These are phyloP conservation scores for Glaciozyma martinii DNA, from an alignment of 768 basidiomycete species.

Conservation along the genomic window DNA sequence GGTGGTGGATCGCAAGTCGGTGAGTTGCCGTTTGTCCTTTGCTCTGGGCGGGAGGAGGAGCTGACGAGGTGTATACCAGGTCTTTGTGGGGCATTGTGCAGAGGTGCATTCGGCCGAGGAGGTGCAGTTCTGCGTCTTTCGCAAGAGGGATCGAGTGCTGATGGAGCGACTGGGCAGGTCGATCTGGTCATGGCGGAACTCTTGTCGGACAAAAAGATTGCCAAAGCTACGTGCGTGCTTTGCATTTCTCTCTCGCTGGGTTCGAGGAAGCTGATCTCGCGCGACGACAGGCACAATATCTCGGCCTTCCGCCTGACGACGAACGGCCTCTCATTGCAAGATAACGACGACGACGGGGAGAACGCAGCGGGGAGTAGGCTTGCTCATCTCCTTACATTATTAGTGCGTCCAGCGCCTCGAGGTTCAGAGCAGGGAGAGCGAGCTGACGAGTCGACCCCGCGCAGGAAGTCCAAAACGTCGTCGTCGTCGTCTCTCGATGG, in stretches of 20 bases:
- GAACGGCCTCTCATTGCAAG: conserved; percentile 42
- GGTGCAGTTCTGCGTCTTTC: conserved; percentile 17
- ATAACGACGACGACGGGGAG: conserved; percentile 93
- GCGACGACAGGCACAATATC: conserved; percentile 55
- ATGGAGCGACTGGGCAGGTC: conserved; percentile 46
- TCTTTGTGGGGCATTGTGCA: conserved; percentile 38
- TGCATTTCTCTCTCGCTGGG: not conserved
- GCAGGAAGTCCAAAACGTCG: conserved; percentile 48
- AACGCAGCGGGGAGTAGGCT: conserved; percentile 82
- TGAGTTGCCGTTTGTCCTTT: conserved; percentile 26
- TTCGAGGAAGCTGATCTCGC: not conserved
- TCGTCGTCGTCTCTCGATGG: conserved; percentile 87
- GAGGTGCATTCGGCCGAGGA: conserved; percentile 28
- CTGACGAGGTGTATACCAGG: conserved; percentile 30
- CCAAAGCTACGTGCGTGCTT: conserved; percentile 41
- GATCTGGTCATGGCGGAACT: conserved; percentile 57
- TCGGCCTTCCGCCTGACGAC: conserved; percentile 10
- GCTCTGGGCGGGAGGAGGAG: not conserved
- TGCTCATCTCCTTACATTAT: conserved; percentile 79
- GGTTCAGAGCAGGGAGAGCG: not conserved
- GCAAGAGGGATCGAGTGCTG: conserved; percentile 12
- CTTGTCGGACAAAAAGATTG: conserved; percentile 61
- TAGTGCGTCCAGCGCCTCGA: conserved; percentile 47
- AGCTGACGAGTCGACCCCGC: too few species aligned
- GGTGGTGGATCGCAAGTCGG: conserved; percentile 64